A percentile compares a stretch with the other conserved stretches of the same genome.
Evolutionary conservation across 2,329 filamentous ascomycete species (phyloP).

Genomic region (Ceratocystiopsis brevicomis): DNA sequence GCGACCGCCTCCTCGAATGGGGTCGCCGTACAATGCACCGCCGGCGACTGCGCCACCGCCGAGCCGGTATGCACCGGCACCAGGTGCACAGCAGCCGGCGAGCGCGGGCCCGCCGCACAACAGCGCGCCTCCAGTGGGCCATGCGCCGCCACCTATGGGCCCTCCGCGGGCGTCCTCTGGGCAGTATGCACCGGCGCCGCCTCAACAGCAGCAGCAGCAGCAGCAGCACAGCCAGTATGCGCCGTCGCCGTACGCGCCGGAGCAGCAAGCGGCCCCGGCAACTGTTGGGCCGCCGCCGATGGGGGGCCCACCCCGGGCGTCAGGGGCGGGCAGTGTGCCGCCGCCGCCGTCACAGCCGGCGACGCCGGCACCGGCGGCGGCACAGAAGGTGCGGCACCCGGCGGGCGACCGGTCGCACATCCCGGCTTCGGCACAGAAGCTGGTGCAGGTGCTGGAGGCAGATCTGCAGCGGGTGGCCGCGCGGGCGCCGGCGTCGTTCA

Average conservation of each 20-base stretch:
- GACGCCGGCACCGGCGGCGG: slow-evolving; percentile 21
- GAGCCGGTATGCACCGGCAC: slow-evolving; percentile 57
- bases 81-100: slow-evolving; percentile 28
- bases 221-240: slow-evolving; percentile 33
- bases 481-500: slow-evolving; percentile 71
- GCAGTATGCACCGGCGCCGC: slow-evolving; percentile 24
- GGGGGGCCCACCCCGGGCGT: slow-evolving; percentile 19
- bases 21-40: slow-evolving; percentile 74
- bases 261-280: no score
- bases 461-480: slow-evolving; percentile 82
- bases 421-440: slow-evolving; percentile 50
- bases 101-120: not conserved
- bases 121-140: slow-evolving; percentile 5
- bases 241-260: slow-evolving; percentile 17
- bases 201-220: slow-evolving; percentile 4
- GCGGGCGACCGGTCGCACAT: slow-evolving; percentile 83
- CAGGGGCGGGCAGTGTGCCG: slow-evolving; percentile 8
- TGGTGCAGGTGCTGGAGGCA: slow-evolving; percentile 62
- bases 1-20: slow-evolving; percentile 49
- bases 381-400: slow-evolving; percentile 49
- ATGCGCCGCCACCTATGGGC: slow-evolving; percentile 12
- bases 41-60: slow-evolving; percentile 49
- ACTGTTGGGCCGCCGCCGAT: slow-evolving; percentile 17
- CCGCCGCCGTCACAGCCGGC: slow-evolving; percentile 13
- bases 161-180: slow-evolving; percentile 30